phyloP scores from a whole-genome alignment of 2,329 filamentous ascomycete species.

The Aspergillus novofumigatus region DNA sequence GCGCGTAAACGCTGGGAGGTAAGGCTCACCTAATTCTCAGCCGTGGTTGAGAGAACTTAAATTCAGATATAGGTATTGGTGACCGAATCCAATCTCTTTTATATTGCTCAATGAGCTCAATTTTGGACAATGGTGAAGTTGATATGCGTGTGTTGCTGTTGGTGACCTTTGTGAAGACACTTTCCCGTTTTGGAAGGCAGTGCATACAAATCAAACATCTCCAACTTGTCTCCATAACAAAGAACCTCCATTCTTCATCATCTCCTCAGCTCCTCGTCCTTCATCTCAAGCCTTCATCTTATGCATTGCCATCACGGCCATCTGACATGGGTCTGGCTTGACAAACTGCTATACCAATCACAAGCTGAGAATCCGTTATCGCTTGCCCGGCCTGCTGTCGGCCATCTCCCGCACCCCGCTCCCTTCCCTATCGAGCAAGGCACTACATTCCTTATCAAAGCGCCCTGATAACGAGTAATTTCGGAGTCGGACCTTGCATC shows the following conservation, averaged over 20 bases:
- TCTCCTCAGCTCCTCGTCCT: neutral
- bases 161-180: too few species aligned
- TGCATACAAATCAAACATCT: neutral
- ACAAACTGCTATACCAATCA: neutral
- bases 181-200: too few species aligned
- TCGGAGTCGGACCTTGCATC: too few species aligned
- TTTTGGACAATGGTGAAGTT: neutral
- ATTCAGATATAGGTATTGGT: neutral
- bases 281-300: too few species aligned
- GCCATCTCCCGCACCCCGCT: neutral
- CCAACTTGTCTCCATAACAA: neutral
- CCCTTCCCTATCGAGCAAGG: neutral
- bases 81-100: fast-evolving
- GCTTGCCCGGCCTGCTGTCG: neutral
- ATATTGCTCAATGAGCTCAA: neutral
- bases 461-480: neutral
- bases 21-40: neutral
- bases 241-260: neutral
- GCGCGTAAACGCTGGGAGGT: neutral
- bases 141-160: too few species aligned
- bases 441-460: neutral
- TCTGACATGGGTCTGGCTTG: neutral
- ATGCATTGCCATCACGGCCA: neutral
- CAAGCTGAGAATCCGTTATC: neutral
- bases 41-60: neutral